phyloP scores from a whole-genome alignment of 2,329 filamentous ascomycete genomes.

The Aspergillus vadensis region DNA sequence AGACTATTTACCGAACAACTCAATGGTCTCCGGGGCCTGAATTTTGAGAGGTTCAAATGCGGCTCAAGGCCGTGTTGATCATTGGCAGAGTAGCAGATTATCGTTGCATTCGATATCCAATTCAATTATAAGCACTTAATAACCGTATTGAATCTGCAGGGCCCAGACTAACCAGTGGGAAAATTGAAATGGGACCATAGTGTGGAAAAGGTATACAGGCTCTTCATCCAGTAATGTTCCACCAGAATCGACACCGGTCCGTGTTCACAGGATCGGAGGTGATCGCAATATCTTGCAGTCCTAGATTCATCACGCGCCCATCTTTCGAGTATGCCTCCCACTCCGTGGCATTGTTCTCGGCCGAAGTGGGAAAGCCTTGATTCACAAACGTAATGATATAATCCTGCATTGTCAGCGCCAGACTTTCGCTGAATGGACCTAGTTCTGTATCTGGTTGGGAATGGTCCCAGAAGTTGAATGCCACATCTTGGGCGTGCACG shows the following conservation, averaged over 20 bases:
- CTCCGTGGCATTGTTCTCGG: background rate
- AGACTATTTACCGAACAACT: background rate
- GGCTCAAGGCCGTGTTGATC: background rate
- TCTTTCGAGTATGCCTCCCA: background rate
- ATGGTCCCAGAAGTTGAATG: constrained; percentile 54
- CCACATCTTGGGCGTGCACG: constrained; percentile 55
- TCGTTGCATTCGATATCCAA: background rate
- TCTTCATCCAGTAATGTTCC: constrained; percentile 1
- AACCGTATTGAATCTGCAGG: background rate
- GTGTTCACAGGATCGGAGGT: background rate
- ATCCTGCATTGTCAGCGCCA: constrained; percentile 3
- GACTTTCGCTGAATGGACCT: background rate
- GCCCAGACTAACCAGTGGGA: background rate
- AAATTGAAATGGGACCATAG: background rate
- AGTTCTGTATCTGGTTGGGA: background rate
- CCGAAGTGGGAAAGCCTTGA: background rate
- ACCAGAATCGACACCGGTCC: constrained; percentile 2
- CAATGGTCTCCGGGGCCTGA: background rate
- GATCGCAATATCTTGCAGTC: background rate
- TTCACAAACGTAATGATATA: background rate
- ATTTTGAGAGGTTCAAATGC: background rate
- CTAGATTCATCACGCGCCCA: background rate
- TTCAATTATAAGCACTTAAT: no score
- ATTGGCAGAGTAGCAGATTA: background rate
- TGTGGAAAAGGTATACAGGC: background rate